A percentile compares a stretch with the other conserved stretches of the same genome.
phyloP scores from a whole-genome alignment of 441 rosid species.

The Erodium moschatum region DNA sequence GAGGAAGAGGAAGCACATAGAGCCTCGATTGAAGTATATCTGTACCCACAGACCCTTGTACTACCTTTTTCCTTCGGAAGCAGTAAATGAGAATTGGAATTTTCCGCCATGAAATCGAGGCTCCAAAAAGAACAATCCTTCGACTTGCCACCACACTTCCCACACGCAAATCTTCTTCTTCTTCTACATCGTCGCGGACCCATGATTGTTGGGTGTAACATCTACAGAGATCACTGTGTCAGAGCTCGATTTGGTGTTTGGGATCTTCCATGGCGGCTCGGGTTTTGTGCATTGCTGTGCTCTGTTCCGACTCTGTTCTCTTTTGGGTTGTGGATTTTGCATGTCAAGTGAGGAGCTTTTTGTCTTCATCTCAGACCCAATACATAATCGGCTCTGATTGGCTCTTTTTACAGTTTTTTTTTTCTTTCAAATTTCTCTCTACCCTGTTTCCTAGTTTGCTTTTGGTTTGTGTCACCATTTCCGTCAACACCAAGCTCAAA shows the following conservation, averaged over 20 bases:
- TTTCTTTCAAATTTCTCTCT: background rate
- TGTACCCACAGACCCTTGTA: background rate
- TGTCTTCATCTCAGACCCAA: background rate
- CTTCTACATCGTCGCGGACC: background rate
- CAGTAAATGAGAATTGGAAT: conserved; percentile 8
- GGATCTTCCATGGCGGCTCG: background rate
- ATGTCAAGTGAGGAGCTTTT: background rate
- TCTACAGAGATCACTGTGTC: background rate
- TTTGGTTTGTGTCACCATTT: background rate
- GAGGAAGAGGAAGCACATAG: background rate
- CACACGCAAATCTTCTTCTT: background rate
- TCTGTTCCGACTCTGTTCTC: background rate
- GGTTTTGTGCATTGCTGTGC: no score
- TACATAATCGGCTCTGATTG: background rate
- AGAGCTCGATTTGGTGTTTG: background rate
- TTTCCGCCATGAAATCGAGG: background rate
- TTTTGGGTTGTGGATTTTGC: background rate
- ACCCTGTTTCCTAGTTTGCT: no score
- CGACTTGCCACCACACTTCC: background rate
- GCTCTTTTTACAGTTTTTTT: background rate
- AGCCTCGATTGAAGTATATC: background rate
- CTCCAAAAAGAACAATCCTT: background rate
- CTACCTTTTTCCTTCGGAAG: background rate
- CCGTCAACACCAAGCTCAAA: background rate
- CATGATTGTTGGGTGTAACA: background rate